Evolutionary conservation across 2,329 filamentous ascomycete genomes (phyloP), one percentile per base, ranked within the genome.

Genomic region (Capronia coronata): DNA sequence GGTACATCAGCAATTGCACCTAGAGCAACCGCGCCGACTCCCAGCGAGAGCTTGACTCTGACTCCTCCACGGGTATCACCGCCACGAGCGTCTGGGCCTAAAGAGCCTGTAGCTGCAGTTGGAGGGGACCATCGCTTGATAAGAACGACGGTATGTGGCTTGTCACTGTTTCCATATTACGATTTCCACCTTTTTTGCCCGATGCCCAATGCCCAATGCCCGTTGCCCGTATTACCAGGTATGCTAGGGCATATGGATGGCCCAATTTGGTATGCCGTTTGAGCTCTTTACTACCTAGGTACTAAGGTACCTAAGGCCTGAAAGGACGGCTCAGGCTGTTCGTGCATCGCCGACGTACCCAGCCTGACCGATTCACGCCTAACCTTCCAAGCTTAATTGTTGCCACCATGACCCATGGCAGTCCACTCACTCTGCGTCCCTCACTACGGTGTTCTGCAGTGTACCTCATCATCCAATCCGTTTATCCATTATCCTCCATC

Each of bases 61-160:
- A 38, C 4, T n/a, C 19, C 19, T 18, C 18, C 34, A 37, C 11
- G 14, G 34, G 34, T 16, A 13, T 6, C 14, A 37, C 18, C 34
- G 34, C 34, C 14, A 9, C 34, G 34, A 37, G 14, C 14, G 6
- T 14, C 38, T 2, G 14, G 19, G 38, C 21, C 11, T 23, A 16
- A 23, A 19, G 16, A 39, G 10, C 9, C 34, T 18, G 34, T 7
- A 34, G 25, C 25, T 27, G 25, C 25, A 27, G 10, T 10, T 27
- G 25, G 25, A 27, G 52, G 50, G 48, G 52, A 52, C 23, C 52
- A 45, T 21, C 44, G 52, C n/a, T 48, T 49, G 52, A 54, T 54
- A 54, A 27, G 25, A 27, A 37, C 34, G 34, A 54, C 52, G 46
- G 52, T 54, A 49, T 32, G 52, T 54, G 37, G 19, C 8, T 10